A percentile compares a stretch with the other conserved stretches of the same genome.
phyloP scores from a whole-genome alignment of 2,329 filamentous ascomycete genomes.

The Sphaerulina musiva region DNA sequence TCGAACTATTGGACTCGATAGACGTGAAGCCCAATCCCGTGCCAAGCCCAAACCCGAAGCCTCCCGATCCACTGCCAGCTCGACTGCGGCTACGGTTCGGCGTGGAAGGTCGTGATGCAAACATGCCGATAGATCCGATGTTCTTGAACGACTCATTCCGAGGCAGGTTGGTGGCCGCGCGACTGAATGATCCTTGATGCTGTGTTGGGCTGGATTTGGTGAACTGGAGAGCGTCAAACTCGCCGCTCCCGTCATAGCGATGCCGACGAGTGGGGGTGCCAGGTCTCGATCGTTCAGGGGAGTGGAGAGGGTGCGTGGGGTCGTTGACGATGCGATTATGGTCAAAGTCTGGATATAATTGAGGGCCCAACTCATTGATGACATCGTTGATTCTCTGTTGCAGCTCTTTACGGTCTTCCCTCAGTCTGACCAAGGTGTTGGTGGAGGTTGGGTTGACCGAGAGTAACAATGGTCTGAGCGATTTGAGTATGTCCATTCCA shows the following conservation, averaged over 20 bases:
- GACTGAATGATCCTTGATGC: slow-evolving; percentile 3
- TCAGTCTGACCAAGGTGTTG: slow-evolving; percentile 75
- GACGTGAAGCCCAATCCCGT: slow-evolving; percentile 19
- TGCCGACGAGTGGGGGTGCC: slow-evolving; percentile 22
- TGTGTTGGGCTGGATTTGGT: slow-evolving; percentile 23
- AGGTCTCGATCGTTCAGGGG: slow-evolving; percentile 25
- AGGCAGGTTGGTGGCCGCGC: slow-evolving; percentile 51
- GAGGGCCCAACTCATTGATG: slow-evolving; percentile 91
- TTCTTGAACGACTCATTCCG: slow-evolving; percentile 93
- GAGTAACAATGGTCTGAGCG: slow-evolving; percentile 76
- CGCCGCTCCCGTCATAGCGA: slow-evolving; percentile 19
- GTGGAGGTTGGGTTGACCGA: slow-evolving; percentile 77
- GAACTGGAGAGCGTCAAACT: slow-evolving; percentile 26
- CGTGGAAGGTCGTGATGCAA: slow-evolving; percentile 79
- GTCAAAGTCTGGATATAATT: slow-evolving; percentile 96
- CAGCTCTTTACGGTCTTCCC: slow-evolving; percentile 64
- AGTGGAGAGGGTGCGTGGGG: slow-evolving; percentile 33
- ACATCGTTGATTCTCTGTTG: slow-evolving; percentile 78
- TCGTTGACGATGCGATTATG: slow-evolving; percentile 62
- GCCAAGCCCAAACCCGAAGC: slow-evolving; percentile 16
- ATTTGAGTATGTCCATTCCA: slow-evolving; percentile 99
- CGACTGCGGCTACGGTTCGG: slow-evolving; percentile 65
- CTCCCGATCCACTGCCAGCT: slow-evolving; percentile 42
- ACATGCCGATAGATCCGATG: slow-evolving; percentile 79
- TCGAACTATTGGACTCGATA: slow-evolving; percentile 50